These are phyloP conservation scores for Wickerhamiella hasegawae DNA, from an alignment of 805 yeast genomes.

Conservation along the genomic window DNA sequence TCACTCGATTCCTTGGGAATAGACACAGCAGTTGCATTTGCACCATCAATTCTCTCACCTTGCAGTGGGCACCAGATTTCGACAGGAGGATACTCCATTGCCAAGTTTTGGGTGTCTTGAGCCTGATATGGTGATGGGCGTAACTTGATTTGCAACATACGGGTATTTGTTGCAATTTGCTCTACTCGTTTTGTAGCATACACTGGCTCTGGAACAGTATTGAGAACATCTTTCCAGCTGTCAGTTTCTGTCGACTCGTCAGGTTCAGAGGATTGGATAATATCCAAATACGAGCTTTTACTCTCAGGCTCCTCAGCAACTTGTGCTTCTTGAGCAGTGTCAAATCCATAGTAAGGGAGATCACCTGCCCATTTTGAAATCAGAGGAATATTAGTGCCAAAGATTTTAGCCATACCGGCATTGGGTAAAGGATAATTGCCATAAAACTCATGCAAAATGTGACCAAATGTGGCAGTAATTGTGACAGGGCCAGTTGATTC, in stretches of 20 bases:
- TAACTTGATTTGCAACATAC: conserved; percentile 30
- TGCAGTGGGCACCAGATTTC: conserved; percentile 35
- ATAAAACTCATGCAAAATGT: conserved; percentile 13
- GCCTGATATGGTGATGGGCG: conserved; percentile 28
- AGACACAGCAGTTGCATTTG: conserved; percentile 27
- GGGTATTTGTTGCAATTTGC: conserved; percentile 10
- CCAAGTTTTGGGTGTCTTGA: conserved; percentile 10
- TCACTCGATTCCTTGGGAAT: conserved; percentile 31
- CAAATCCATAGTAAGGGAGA: conserved; percentile 13
- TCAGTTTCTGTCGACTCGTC: not conserved
- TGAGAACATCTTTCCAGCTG: conserved; percentile 3
- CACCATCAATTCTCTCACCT: conserved; percentile 27
- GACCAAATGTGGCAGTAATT: conserved; percentile 20
- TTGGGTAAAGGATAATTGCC: conserved; percentile 5
- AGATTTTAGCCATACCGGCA: conserved; percentile 11
- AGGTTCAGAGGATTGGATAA: not conserved
- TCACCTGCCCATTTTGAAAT: conserved; percentile 13
- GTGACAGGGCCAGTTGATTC: conserved; percentile 8
- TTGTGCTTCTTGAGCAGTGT: conserved; percentile 10
- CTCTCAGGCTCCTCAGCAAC: not conserved
- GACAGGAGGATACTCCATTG: conserved; percentile 32
- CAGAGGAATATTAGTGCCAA: conserved; percentile 18
- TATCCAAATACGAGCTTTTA: not conserved
- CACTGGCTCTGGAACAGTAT: conserved; percentile 3
- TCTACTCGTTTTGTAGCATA: conserved; percentile 6